Percentiles rank a stretch among this genome's conserved stretches.
phyloP scores from a whole-genome alignment of 208 protist genomes.

The Leishmania braziliensis region DNA sequence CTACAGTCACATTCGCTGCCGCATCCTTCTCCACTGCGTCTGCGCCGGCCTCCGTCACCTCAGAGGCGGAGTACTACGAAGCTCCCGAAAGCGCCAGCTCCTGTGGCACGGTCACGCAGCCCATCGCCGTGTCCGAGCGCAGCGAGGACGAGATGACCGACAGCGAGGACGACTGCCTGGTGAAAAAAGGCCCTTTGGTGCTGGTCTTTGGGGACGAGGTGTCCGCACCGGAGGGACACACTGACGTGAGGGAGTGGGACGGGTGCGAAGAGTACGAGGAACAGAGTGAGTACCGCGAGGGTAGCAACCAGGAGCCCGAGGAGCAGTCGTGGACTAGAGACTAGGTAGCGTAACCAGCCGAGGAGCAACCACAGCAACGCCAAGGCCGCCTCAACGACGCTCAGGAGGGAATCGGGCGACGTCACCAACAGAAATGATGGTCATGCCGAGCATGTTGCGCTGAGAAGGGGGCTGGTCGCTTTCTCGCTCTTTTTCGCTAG shows the following conservation, averaged over 20 bases:
- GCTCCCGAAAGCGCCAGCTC: constrained; percentile 5
- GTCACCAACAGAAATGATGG: neutral
- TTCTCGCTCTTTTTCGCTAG: neutral
- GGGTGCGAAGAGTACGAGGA: constrained; percentile 21
- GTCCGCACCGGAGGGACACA: constrained; percentile 22
- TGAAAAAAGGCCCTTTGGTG: constrained; percentile 40
- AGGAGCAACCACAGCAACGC: neutral
- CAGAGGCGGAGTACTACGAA: neutral
- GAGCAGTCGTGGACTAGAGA: neutral
- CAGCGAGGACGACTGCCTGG: constrained; percentile 33
- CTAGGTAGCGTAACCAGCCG: neutral
- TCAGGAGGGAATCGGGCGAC: neutral
- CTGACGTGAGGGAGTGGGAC: constrained; percentile 31
- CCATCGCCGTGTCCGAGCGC: constrained; percentile 46
- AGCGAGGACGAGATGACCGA: constrained; percentile 31
- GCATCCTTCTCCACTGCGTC: neutral
- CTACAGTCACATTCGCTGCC: neutral
- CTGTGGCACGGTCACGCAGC: constrained; percentile 44
- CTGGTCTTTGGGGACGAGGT: constrained; percentile 43
- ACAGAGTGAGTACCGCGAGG: neutral
- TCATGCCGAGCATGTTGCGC: neutral
- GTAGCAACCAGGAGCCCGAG: neutral
- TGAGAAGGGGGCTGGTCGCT: neutral
- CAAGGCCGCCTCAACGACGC: constrained; percentile 8
- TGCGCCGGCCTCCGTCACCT: neutral